Evolutionary conservation across 495 filamentous ascomycete species (phyloP).

Genomic region (Daldinia childiae): DNA sequence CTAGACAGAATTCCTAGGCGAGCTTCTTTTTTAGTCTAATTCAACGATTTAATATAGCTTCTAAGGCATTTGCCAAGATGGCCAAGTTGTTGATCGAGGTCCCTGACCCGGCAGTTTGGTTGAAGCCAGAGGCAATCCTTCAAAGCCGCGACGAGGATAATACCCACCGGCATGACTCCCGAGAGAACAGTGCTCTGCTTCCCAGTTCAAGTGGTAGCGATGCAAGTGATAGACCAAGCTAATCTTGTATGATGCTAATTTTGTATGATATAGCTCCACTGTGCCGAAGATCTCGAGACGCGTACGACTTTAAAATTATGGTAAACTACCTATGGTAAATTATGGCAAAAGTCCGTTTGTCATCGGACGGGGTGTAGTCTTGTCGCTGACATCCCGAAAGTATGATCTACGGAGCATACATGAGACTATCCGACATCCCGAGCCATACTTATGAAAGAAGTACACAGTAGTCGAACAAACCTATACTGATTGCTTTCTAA

Average conservation of each 20-base stretch:
- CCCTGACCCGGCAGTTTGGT: conserved; percentile 38
- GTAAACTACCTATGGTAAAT: too few species aligned
- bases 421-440: not conserved
- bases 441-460: not conserved
- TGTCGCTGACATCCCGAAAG: not conserved
- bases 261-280: not conserved
- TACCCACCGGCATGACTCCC: not conserved
- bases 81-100: conserved; percentile 29
- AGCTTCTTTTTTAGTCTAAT: conserved; percentile 16
- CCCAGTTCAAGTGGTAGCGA: not conserved
- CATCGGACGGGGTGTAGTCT: not conserved
- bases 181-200: not conserved
- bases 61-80: conserved; percentile 27
- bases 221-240: conserved; percentile 2
- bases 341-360: not conserved
- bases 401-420: not conserved
- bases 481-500: not conserved
- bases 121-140: conserved; percentile 18
- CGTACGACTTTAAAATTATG: conserved; percentile 2
- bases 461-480: not conserved
- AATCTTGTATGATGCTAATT: conserved; percentile 2
- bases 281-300: conserved; percentile 4
- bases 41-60: conserved; percentile 16
- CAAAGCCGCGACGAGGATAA: not conserved
- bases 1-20: conserved; percentile 21